Conservation (phyloP, 2,329 filamentous ascomycete species). For the Ascochyta koolunga region DNA sequence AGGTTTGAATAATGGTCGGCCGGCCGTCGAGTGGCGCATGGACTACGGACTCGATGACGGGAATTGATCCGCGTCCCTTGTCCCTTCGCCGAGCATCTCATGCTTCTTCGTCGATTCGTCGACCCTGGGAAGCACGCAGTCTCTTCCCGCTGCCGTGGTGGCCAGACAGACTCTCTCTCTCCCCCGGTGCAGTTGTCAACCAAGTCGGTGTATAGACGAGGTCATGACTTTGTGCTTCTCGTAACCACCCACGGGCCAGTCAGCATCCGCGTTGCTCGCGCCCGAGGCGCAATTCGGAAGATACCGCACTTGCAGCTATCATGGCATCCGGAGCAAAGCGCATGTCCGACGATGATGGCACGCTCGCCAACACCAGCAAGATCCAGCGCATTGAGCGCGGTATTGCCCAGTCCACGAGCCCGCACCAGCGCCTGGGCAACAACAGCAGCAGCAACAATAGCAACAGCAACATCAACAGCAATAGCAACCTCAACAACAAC, state of each 20-base stretch:
- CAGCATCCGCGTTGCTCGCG: conserved; percentile 22
- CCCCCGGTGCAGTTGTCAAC: neutral
- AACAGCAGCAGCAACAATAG: conserved; percentile 26
- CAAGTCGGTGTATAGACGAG: neutral
- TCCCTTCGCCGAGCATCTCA: conserved; percentile 8
- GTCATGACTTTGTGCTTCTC: conserved; percentile 1
- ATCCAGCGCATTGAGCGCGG: conserved; percentile 44
- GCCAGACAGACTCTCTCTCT: neutral
- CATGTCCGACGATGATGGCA: conserved; percentile 21
- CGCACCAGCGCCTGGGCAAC: conserved; percentile 24
- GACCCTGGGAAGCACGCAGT: neutral
- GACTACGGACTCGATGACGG: conserved; percentile 12
- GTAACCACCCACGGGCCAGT: conserved; percentile 14
- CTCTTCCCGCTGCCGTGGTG: neutral
- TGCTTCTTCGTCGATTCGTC: neutral
- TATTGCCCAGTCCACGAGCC: conserved; percentile 5
- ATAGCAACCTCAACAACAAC: conserved; percentile 34
- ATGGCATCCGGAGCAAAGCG: conserved; percentile 30
- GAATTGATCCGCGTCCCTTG: conserved; percentile 10
- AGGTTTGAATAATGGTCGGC: conserved; percentile 4
- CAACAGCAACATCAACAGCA: conserved; percentile 35
- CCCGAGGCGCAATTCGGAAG: conserved; percentile 17
- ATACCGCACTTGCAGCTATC: conserved; percentile 18
- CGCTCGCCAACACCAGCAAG: conserved; percentile 27
- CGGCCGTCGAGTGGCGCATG: conserved; percentile 12